A percentile compares a stretch with the other conserved stretches of the same genome.
Conservation (phyloP, 2,329 filamentous ascomycete species). For the Cladosporium sp. region DNA sequence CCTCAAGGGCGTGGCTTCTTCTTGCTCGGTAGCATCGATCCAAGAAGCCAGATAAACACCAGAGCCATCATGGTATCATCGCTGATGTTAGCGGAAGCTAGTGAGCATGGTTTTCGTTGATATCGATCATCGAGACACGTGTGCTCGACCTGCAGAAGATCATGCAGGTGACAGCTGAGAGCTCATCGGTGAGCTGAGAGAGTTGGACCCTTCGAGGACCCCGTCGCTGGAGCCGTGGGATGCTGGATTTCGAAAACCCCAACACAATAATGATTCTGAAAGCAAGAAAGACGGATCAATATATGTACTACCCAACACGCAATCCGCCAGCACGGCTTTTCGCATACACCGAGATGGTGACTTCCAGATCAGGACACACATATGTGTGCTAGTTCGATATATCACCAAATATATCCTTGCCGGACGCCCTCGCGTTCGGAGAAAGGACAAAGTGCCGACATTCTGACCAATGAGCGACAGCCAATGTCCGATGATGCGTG, state of each 20-base stretch:
- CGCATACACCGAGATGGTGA: not conserved
- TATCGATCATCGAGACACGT: not conserved
- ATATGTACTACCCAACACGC: not conserved
- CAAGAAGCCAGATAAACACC: not conserved
- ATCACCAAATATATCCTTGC: slow-evolving; percentile 19
- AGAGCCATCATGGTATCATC: not conserved
- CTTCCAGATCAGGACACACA: slow-evolving; percentile 1
- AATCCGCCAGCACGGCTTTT: not conserved
- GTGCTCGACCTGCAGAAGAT: slow-evolving; percentile 7
- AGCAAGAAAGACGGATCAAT: not conserved
- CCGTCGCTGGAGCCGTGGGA: not conserved
- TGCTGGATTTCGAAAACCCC: not conserved
- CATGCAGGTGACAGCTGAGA: slow-evolving; percentile 5
- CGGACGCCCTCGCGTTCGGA: slow-evolving; percentile 14
- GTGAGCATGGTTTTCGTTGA: not conserved
- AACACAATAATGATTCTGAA: not conserved
- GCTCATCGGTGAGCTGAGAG: not conserved
- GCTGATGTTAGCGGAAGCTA: not conserved
- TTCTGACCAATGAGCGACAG: slow-evolving; percentile 7
- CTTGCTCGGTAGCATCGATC: not conserved
- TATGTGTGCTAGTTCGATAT: not conserved
- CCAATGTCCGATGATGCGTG: slow-evolving; percentile 20
- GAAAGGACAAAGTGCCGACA: slow-evolving; percentile 16
- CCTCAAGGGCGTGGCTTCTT: not conserved
- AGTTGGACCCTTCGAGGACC: not conserved